Percentiles rank a stretch among this genome's conserved stretches.
Evolutionary conservation across 345 rosid species (phyloP).

Genomic region (Streptanthus diversifolius): DNA sequence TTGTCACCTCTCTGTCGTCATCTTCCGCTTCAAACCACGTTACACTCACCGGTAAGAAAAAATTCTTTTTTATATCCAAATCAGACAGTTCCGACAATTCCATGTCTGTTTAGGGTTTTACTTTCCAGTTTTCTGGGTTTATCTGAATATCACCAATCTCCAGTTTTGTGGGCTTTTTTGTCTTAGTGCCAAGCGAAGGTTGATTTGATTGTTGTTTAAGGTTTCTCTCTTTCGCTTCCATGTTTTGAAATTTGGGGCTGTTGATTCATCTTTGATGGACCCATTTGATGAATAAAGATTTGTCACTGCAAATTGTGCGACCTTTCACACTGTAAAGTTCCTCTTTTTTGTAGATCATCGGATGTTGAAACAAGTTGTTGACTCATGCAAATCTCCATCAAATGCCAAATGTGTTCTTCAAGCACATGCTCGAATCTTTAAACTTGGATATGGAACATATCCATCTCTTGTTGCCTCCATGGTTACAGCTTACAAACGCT

Average conservation of each 20-base stretch:
- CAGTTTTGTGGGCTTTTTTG: neutral
- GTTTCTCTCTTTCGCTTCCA: neutral
- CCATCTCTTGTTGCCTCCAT: conserved; percentile 53
- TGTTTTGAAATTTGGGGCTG: neutral
- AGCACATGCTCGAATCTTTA: conserved; percentile 53
- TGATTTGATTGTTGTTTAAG: neutral
- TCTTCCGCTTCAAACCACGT: conserved; percentile 13
- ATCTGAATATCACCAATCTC: neutral
- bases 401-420: conserved; percentile 41
- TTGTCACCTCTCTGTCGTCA: conserved; percentile 7
- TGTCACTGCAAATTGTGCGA: too few species aligned
- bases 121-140: neutral
- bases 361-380: conserved; percentile 40
- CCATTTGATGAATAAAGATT: too few species aligned
- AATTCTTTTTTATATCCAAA: neutral
- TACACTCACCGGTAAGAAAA: conserved; percentile 27
- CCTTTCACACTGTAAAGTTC: too few species aligned
- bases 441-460: conserved; percentile 52
- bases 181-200: neutral
- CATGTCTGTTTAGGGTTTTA: neutral
- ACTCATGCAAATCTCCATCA: conserved; percentile 43
- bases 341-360: conserved; percentile 35
- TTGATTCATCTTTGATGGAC: neutral
- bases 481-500: conserved; percentile 48
- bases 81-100: neutral